Evolutionary conservation across 2,329 filamentous ascomycete species (phyloP).

Genomic region (Cercospora zeae-maydis): DNA sequence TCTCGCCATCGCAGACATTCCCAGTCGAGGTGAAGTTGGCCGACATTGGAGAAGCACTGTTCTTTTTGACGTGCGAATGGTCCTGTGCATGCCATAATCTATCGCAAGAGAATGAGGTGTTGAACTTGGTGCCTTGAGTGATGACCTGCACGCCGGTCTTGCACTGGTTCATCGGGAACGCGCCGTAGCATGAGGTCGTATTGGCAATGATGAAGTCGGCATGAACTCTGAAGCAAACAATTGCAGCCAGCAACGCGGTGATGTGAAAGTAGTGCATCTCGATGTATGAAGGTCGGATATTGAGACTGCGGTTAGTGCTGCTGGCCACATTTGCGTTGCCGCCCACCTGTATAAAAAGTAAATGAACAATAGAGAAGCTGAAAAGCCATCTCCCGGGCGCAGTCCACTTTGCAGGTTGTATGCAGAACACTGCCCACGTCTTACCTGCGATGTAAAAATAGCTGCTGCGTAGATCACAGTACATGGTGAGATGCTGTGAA

Average conservation of each 20-base stretch:
- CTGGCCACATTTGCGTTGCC: background rate
- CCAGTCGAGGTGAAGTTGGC: constrained; percentile 14
- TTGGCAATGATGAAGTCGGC: constrained; percentile 21
- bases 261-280: background rate
- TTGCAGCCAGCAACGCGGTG: background rate
- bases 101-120: constrained; percentile 13
- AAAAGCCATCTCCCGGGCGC: background rate
- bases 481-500: background rate
- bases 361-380: background rate
- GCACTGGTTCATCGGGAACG: constrained; percentile 14
- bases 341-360: background rate
- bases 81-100: constrained; percentile 8
- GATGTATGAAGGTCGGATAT: background rate
- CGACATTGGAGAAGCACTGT: constrained; percentile 3
- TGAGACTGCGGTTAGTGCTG: background rate
- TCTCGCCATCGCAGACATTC: constrained; percentile 12
- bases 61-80: constrained; percentile 9
- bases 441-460: background rate
- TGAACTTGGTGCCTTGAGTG: constrained; percentile 9
- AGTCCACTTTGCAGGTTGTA: background rate
- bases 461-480: background rate
- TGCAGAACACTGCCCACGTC: background rate
- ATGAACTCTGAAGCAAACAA: background rate
- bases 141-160: constrained; percentile 16
- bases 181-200: constrained; percentile 18